Evolutionary conservation across 805 yeast species (phyloP).

Genomic region (Candida xyloterini): DNA sequence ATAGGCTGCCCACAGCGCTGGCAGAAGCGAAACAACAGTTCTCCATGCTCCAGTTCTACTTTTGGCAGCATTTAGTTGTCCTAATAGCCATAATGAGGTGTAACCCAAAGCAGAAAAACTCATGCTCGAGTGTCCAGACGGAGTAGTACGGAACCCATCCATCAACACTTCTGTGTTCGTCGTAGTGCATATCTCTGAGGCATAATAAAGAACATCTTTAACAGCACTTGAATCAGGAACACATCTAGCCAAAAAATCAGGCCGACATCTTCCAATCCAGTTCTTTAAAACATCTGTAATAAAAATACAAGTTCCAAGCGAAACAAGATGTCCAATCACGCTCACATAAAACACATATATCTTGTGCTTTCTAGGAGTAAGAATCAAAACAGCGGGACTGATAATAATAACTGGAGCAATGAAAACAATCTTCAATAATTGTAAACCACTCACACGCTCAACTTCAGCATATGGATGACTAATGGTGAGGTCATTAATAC

Average conservation of each 20-base stretch:
- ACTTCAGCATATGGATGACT: constrained; percentile 76
- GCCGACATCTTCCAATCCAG: constrained; percentile 87
- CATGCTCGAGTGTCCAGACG: constrained; percentile 76
- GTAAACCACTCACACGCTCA: constrained; percentile 64
- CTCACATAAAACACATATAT: constrained; percentile 62
- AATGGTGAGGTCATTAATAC: constrained; percentile 68
- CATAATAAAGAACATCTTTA: constrained; percentile 48
- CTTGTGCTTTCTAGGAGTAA: constrained; percentile 52
- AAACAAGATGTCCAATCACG: constrained; percentile 59
- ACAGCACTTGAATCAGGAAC: constrained; percentile 62
- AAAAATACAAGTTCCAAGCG: constrained; percentile 57
- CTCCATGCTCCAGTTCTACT: constrained; percentile 60
- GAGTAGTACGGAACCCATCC: constrained; percentile 81
- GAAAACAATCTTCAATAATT: constrained; percentile 52
- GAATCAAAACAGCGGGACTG: constrained; percentile 24
- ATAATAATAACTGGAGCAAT: constrained; percentile 48
- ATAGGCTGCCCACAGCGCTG: constrained; percentile 63
- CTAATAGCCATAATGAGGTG: constrained; percentile 61
- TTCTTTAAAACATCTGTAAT: constrained; percentile 74
- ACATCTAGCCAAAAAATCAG: constrained; percentile 89
- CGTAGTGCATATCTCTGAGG: constrained; percentile 65
- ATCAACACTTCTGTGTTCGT: constrained; percentile 39
- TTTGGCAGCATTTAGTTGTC: constrained; percentile 49
- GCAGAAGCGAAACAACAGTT: constrained; percentile 48
- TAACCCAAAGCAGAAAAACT: constrained; percentile 69